Evolutionary conservation across 805 yeast species (phyloP).

Genomic region (Limtongozyma cylindracea): DNA sequence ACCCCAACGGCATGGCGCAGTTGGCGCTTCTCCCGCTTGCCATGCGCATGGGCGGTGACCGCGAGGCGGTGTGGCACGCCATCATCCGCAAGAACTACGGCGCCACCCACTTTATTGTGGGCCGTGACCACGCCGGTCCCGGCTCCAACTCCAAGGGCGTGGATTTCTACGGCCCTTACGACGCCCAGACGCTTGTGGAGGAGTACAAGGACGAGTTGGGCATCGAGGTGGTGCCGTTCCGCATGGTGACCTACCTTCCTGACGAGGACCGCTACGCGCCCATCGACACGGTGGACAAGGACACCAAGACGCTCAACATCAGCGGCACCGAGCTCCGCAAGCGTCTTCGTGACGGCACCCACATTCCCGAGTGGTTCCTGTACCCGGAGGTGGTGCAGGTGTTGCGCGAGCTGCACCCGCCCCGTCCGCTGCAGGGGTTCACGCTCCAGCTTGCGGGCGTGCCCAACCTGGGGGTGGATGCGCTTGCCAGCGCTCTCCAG

Average conservation of each 20-base stretch:
- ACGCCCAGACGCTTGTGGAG: slow-evolving; percentile 78
- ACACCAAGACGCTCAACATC: slow-evolving; percentile 64
- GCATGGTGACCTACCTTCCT: slow-evolving; percentile 91
- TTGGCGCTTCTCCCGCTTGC: slow-evolving; percentile 79
- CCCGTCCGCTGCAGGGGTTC: slow-evolving; percentile 76
- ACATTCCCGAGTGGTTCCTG: slow-evolving; percentile 92
- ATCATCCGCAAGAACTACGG: slow-evolving; percentile 91
- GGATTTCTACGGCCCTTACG: slow-evolving; percentile 92
- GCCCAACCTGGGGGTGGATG: too few species aligned
- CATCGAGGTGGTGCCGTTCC: slow-evolving; percentile 83
- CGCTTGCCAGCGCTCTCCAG: slow-evolving; percentile 65
- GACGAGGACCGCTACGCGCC: slow-evolving; percentile 92
- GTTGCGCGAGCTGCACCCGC: slow-evolving; percentile 80
- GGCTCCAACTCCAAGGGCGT: slow-evolving; percentile 72
- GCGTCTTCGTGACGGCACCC: slow-evolving; percentile 63
- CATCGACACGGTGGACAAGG: slow-evolving; percentile 67
- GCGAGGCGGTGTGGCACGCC: slow-evolving; percentile 97
- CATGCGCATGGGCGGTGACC: slow-evolving; percentile 98
- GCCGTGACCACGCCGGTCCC: slow-evolving; percentile 97
- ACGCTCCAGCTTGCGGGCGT: slow-evolving; percentile 10
- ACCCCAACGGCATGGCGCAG: slow-evolving; percentile 85
- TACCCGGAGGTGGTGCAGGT: slow-evolving; percentile 90
- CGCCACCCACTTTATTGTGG: slow-evolving; percentile 91
- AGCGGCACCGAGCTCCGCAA: slow-evolving; percentile 90
- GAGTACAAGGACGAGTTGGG: slow-evolving; percentile 52